phyloP scores from a whole-genome alignment of 2,329 filamentous ascomycete species.

The Sphaerulina vaccinii region DNA sequence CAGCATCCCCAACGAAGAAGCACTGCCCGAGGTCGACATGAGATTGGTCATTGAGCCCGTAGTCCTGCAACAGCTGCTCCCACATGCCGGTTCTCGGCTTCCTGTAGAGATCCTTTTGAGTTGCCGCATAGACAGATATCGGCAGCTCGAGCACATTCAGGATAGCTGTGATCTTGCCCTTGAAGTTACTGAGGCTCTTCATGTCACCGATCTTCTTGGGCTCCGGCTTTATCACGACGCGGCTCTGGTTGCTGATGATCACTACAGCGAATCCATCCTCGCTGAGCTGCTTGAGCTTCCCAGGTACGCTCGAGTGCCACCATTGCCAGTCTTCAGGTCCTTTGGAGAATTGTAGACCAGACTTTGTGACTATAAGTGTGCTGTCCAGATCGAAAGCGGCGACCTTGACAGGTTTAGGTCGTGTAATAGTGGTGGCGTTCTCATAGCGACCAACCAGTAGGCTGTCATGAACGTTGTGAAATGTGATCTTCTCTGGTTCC shows the following conservation, averaged over 20 bases:
- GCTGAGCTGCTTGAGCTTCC: constrained; percentile 65
- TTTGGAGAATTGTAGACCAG: constrained; percentile 74
- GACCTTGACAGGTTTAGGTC: constrained; percentile 55
- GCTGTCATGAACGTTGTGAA: constrained; percentile 66
- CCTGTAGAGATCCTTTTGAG: constrained; percentile 73
- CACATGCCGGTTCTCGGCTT: constrained; percentile 93
- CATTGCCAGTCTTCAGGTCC: constrained; percentile 85
- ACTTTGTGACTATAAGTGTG: constrained; percentile 76
- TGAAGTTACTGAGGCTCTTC: constrained; percentile 74
- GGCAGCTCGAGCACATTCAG: constrained; percentile 73
- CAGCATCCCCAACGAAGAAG: constrained; percentile 88
- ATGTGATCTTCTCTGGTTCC: constrained; percentile 70
- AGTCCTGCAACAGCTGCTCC: constrained; percentile 61
- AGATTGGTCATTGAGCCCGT: constrained; percentile 48
- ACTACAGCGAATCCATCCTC: constrained; percentile 73
- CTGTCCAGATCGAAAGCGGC: constrained; percentile 80
- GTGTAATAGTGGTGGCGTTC: constrained; percentile 28
- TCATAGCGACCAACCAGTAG: constrained; percentile 73
- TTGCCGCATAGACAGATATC: constrained; percentile 80
- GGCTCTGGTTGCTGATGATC: constrained; percentile 86
- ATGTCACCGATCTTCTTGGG: constrained; percentile 64
- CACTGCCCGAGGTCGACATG: constrained; percentile 69
- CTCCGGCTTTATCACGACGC: constrained; percentile 69
- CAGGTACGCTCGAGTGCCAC: constrained; percentile 76
- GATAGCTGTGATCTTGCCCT: constrained; percentile 71